Percentiles rank a stretch among this genome's conserved stretches.
phyloP scores from a whole-genome alignment of 106 monocot species.

The Iris macrosiphon region DNA sequence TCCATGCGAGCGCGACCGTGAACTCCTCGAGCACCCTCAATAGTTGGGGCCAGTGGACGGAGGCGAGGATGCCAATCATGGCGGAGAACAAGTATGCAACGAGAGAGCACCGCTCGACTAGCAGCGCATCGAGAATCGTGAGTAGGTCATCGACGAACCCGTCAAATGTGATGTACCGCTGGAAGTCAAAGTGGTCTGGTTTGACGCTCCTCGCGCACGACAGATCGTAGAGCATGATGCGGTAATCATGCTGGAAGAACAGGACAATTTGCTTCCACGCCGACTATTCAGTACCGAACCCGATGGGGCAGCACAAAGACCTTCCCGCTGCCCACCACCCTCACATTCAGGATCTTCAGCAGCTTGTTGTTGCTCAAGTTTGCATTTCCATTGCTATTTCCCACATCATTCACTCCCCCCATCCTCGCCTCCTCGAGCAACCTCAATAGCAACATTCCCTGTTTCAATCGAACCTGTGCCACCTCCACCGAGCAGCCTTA shows the following conservation, averaged over 20 bases:
- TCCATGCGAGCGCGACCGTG: too few species aligned
- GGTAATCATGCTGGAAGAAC: slow-evolving; percentile 61
- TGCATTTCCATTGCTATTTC: neutral
- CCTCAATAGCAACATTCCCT: too few species aligned
- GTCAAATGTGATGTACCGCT: slow-evolving; percentile 84
- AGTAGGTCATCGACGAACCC: slow-evolving; percentile 85
- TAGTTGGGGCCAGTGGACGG: slow-evolving; percentile 64
- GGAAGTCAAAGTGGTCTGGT: slow-evolving; percentile 98
- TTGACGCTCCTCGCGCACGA: slow-evolving; percentile 97
- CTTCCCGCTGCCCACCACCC: slow-evolving; percentile 64
- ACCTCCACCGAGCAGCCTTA: too few species aligned
- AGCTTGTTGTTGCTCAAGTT: slow-evolving; percentile 20
- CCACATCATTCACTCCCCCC: too few species aligned
- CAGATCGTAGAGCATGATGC: slow-evolving; percentile 91
- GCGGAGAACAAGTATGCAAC: slow-evolving; percentile 95
- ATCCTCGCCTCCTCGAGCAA: too few species aligned
- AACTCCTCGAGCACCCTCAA: slow-evolving; percentile 85
- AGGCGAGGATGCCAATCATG: slow-evolving; percentile 88
- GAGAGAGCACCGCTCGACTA: slow-evolving; percentile 65
- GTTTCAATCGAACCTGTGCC: too few species aligned
- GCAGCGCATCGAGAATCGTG: slow-evolving; percentile 63
- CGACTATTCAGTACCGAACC: slow-evolving; percentile 97
- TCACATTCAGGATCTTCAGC: slow-evolving; percentile 84
- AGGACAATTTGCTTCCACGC: slow-evolving; percentile 81
- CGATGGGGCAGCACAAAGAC: slow-evolving; percentile 72